These are phyloP conservation scores for Helicostylum pulchrum DNA, from an alignment of 192 early-diverging fungal species.

Conservation along the genomic window DNA sequence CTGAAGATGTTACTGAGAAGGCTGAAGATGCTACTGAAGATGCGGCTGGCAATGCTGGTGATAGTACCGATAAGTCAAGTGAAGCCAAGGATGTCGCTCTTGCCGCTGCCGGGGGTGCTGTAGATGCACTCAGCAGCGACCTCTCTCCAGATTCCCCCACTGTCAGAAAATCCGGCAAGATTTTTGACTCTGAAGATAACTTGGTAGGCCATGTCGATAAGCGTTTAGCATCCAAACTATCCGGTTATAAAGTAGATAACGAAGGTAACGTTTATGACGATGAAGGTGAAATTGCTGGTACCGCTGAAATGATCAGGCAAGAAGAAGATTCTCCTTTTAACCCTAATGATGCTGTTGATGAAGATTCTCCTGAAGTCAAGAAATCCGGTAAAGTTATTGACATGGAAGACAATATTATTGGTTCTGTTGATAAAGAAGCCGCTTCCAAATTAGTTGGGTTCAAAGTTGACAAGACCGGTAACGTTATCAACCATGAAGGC, in stretches of 20 bases:
- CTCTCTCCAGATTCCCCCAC: not conserved
- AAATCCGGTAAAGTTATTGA: constrained; percentile 17
- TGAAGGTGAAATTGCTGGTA: not conserved
- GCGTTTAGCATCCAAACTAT: not conserved
- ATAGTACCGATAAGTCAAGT: no score
- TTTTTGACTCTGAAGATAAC: constrained; percentile 19
- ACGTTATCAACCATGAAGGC: constrained; percentile 16
- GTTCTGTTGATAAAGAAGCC: constrained; percentile 2
- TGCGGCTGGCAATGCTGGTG: no score
- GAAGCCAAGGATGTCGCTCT: no score
- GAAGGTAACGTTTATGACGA: constrained; percentile 14
- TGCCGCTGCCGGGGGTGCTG: no score
- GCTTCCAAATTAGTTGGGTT: constrained; percentile 1
- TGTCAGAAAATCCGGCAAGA: constrained; percentile 13
- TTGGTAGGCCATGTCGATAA: constrained; percentile 16
- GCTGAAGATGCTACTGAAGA: no score
- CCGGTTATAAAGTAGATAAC: constrained; percentile 16
- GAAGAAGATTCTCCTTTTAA: constrained; percentile 5
- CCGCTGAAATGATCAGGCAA: not conserved
- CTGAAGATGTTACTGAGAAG: no score
- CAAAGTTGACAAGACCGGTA: constrained; percentile 16
- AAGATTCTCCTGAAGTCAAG: constrained; percentile 8
- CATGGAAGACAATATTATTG: constrained; percentile 15
- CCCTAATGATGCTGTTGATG: not conserved
- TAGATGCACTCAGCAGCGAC: no score